These are phyloP conservation scores for Aspergillus spinulosporus DNA, from an alignment of 2,329 filamentous ascomycete species.

Conservation along the genomic window DNA sequence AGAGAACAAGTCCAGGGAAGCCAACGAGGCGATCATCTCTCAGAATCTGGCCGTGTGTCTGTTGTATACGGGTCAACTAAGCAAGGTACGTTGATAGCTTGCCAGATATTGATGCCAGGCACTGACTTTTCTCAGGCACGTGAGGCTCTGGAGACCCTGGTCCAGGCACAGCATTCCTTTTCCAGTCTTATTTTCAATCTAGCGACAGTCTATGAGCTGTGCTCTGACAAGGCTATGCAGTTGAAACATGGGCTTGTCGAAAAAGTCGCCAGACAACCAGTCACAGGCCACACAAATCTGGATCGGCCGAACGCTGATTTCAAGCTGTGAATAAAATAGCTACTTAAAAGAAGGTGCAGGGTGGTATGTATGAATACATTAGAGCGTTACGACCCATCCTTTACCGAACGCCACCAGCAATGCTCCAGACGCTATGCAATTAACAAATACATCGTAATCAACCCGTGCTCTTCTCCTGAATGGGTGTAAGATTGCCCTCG, in stretches of 20 bases:
- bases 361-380: conserved; percentile 14
- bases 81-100: conserved; percentile 55
- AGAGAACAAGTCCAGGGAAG: conserved; percentile 45
- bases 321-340: conserved; percentile 59
- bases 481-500: conserved; percentile 22
- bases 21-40: conserved; percentile 66
- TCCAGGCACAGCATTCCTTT: conserved; percentile 66
- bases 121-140: conserved; percentile 54
- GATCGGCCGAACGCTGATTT: conserved; percentile 73
- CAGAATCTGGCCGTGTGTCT: conserved; percentile 84
- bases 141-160: conserved; percentile 64
- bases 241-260: conserved; percentile 73
- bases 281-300: conserved; percentile 60
- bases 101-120: conserved; percentile 7
- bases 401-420: conserved; percentile 22
- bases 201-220: conserved; percentile 87
- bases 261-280: conserved; percentile 62
- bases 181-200: conserved; percentile 85
- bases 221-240: conserved; percentile 70
- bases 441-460: conserved; percentile 9
- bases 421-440: conserved; percentile 21
- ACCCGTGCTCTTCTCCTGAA: conserved; percentile 21
- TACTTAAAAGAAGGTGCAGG: not conserved
- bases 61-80: conserved; percentile 76
- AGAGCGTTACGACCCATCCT: not conserved